A percentile compares a stretch with the other conserved stretches of the same genome.
Conservation (phyloP, 305 asterid genomes). For the Fraxinus sp. region DNA sequence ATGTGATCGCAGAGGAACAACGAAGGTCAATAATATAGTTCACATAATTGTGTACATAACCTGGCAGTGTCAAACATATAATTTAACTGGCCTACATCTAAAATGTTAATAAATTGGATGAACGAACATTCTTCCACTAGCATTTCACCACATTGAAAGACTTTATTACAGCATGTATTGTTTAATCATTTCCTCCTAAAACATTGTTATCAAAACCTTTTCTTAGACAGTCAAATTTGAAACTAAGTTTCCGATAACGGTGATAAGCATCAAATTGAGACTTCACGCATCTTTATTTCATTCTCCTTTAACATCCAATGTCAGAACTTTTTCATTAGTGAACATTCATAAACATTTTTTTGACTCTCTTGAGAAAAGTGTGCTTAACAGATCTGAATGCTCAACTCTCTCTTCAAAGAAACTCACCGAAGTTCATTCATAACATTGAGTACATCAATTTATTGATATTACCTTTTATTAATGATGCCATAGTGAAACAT, state of each 20-base stretch:
- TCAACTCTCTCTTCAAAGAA: not conserved
- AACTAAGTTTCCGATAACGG: not conserved
- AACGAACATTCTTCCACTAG: not conserved
- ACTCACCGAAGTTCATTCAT: not conserved
- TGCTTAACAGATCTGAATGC: not conserved
- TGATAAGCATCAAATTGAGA: not conserved
- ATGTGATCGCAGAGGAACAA: not conserved
- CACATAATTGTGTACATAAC: not conserved
- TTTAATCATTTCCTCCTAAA: not conserved
- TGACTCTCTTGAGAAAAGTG: not conserved
- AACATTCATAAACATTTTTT: not conserved
- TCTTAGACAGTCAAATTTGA: not conserved
- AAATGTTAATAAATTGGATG: not conserved
- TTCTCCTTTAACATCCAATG: not conserved
- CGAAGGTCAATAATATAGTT: not conserved
- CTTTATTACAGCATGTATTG: not conserved
- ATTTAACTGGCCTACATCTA: not conserved
- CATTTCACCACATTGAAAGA: not conserved
- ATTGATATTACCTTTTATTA: slow-evolving; percentile 61
- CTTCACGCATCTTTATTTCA: not conserved
- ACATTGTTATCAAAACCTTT: not conserved
- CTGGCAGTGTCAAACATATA: not conserved
- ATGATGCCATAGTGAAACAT: slow-evolving; percentile 90
- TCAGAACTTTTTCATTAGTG: not conserved
- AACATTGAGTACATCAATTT: not conserved